Evolutionary conservation across 176 grass and related monocot species (phyloP).

Genomic region (Rhipidocladum racemiflorum): DNA sequence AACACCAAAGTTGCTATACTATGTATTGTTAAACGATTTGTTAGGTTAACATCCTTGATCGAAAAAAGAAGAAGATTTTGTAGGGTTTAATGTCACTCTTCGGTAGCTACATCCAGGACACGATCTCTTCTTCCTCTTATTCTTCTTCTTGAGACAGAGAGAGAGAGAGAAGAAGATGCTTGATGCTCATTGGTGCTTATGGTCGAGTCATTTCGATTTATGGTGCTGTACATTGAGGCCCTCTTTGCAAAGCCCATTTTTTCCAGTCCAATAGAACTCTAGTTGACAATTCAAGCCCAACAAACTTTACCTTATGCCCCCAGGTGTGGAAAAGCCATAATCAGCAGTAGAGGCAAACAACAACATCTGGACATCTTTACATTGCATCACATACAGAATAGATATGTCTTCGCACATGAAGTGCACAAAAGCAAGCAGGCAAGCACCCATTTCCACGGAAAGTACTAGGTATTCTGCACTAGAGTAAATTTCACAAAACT

Average conservation of each 20-base stretch:
- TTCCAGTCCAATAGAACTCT: background rate
- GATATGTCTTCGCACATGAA: background rate
- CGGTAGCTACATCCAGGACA: background rate
- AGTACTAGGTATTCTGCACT: constrained; percentile 16
- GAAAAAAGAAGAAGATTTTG: background rate
- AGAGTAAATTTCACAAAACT: too few species aligned
- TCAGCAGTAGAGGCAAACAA: background rate
- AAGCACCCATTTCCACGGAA: background rate
- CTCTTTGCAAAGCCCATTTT: too few species aligned
- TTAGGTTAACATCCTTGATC: background rate
- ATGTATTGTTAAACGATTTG: background rate
- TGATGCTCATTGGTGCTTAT: background rate
- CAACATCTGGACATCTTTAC: background rate
- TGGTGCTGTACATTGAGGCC: too few species aligned
- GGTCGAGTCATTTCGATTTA: too few species aligned
- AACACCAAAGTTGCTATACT: background rate
- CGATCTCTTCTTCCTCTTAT: background rate
- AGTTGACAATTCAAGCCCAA: background rate
- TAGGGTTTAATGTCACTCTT: background rate
- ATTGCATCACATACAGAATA: background rate
- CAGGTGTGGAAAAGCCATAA: background rate
- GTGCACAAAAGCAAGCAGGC: background rate
- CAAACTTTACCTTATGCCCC: background rate
- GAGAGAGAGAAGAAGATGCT: background rate
- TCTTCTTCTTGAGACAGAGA: too few species aligned